Percentiles rank a stretch among this genome's conserved stretches.
phyloP scores from a whole-genome alignment of 768 basidiomycete species.

The Auricularia sp. region DNA sequence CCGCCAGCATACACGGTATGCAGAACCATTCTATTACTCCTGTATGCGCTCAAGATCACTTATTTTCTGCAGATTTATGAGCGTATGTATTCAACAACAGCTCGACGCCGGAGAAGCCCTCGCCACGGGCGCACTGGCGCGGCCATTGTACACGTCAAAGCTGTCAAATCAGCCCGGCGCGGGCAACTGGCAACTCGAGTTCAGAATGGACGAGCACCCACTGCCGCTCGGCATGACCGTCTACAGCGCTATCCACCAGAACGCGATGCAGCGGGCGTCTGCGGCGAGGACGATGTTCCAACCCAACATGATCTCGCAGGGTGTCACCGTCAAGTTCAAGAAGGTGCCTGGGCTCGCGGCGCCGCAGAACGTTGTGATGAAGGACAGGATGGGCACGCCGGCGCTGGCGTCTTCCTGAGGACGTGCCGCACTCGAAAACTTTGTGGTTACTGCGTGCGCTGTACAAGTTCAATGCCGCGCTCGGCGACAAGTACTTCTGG shows the following conservation, averaged over 20 bases:
- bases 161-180: slow-evolving; percentile 69
- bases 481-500: slow-evolving; percentile 48
- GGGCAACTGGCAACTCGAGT: slow-evolving; percentile 93
- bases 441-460: slow-evolving; percentile 81
- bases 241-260: slow-evolving; percentile 92
- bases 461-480: slow-evolving; percentile 69
- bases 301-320: slow-evolving; percentile 76
- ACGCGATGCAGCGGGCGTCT: slow-evolving; percentile 57
- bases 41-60: too few relatives aligned
- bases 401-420: slow-evolving; percentile 74
- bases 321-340: slow-evolving; percentile 83
- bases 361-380: slow-evolving; percentile 30
- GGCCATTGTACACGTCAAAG: slow-evolving; percentile 80
- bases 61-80: too few relatives aligned
- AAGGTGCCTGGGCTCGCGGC: slow-evolving; percentile 80
- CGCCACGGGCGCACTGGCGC: slow-evolving; percentile 15
- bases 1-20: too few relatives aligned
- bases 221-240: slow-evolving; percentile 85
- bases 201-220: slow-evolving; percentile 87
- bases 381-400: slow-evolving; percentile 18
- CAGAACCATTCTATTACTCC: too few relatives aligned
- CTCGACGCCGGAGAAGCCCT: slow-evolving; percentile 16
- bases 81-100: too few relatives aligned
- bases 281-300: slow-evolving; percentile 46
- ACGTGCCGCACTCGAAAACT: slow-evolving; percentile 81